These are phyloP conservation scores for Corallochytrium limacisporum DNA, from an alignment of 78 protist genomes.

Conservation along the genomic window DNA sequence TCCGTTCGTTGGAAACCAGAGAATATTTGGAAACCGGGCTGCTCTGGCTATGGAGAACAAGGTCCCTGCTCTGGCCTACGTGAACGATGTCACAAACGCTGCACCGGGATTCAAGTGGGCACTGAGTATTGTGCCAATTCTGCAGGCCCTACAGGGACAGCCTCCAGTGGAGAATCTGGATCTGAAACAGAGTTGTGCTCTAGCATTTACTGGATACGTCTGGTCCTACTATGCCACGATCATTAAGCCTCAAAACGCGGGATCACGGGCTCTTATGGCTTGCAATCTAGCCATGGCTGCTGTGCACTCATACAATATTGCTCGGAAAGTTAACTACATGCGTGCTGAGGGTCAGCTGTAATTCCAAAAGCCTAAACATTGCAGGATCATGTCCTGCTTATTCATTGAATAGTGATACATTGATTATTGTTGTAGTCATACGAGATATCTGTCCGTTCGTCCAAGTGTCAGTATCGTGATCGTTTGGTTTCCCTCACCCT, in stretches of 20 bases:
- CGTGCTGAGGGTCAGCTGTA: too few species aligned
- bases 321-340: constrained; percentile 10
- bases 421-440: too few species aligned
- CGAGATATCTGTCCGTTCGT: too few species aligned
- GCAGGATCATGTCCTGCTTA: too few species aligned
- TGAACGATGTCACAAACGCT: not conserved
- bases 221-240: constrained; percentile 42
- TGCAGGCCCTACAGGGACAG: not conserved
- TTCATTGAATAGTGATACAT: too few species aligned
- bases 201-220: constrained; percentile 26
- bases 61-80: not conserved
- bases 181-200: not conserved
- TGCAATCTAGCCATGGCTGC: constrained; percentile 27
- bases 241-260: constrained; percentile 47
- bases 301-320: constrained; percentile 29
- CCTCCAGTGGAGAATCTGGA: constrained; percentile 7
- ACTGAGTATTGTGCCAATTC: not conserved
- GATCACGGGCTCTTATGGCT: constrained; percentile 32
- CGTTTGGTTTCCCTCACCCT: too few species aligned
- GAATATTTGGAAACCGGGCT: not conserved
- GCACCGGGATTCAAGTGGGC: not conserved
- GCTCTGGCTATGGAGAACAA: constrained; percentile 2
- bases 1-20: not conserved
- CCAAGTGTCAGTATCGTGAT: too few species aligned
- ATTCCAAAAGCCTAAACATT: too few species aligned